Evolutionary conservation across 805 yeast species (phyloP).

Genomic region (Starmera caribaea): DNA sequence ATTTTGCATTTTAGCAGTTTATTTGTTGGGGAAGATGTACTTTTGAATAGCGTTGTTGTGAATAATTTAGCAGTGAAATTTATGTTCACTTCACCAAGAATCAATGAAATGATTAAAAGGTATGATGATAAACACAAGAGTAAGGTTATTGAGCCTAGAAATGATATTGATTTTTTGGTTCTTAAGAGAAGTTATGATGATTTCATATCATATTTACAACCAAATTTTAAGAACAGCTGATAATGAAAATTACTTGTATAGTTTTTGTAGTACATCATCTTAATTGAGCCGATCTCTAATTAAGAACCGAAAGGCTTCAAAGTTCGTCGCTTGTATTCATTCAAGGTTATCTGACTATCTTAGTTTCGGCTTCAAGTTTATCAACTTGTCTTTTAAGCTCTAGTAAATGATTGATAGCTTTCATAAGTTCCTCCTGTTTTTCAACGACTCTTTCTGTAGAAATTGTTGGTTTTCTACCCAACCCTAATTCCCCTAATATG

Average conservation of each 20-base stretch:
- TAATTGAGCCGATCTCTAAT: too few relatives aligned
- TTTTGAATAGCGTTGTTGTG: slow-evolving; percentile 1
- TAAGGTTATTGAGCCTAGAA: too few relatives aligned
- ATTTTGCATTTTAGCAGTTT: slow-evolving; percentile 6
- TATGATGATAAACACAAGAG: too few relatives aligned
- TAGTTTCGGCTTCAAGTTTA: slow-evolving; percentile 72
- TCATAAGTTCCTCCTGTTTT: slow-evolving; percentile 66
- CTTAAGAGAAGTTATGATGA: too few relatives aligned
- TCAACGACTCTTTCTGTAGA: slow-evolving; percentile 74
- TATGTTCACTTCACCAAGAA: too few relatives aligned
- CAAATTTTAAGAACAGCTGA: too few relatives aligned
- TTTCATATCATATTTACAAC: too few relatives aligned
- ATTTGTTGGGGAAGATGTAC: slow-evolving; percentile 6
- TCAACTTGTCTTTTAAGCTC: slow-evolving; percentile 85
- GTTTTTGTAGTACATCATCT: background rate
- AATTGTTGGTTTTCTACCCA: slow-evolving; percentile 78
- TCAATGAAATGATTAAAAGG: too few relatives aligned
- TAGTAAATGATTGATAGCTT: slow-evolving; percentile 57
- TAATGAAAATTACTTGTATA: too few relatives aligned
- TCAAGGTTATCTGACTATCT: slow-evolving; percentile 25
- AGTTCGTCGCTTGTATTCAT: too few relatives aligned
- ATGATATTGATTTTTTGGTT: too few relatives aligned
- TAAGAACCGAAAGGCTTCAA: too few relatives aligned
- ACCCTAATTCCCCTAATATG: slow-evolving; percentile 65
- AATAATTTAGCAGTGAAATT: background rate